phyloP scores from a whole-genome alignment of 2,329 filamentous ascomycete species.

The Cadophora gregata region DNA sequence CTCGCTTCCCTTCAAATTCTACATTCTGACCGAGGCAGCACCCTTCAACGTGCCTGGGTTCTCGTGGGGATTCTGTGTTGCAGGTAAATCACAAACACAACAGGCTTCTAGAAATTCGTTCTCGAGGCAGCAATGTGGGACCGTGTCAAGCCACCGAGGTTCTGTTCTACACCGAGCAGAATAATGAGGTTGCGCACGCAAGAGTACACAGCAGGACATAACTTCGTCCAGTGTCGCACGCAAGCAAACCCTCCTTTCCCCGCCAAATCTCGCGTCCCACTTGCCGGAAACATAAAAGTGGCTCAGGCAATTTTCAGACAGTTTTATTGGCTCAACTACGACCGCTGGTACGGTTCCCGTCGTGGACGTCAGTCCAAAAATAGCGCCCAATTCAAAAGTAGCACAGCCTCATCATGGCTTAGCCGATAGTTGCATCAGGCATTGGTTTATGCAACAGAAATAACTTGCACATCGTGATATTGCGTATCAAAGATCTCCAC shows the following conservation, averaged over 20 bases:
- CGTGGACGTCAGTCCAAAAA: not conserved
- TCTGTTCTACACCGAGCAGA: conserved; percentile 11
- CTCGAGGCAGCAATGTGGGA: not conserved
- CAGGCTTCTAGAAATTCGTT: conserved; percentile 15
- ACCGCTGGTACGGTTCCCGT: not conserved
- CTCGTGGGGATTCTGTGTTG: not conserved
- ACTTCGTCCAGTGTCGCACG: no score
- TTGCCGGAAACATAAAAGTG: not conserved
- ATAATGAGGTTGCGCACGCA: not conserved
- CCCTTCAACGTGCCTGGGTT: not conserved
- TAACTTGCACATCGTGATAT: conserved; percentile 13
- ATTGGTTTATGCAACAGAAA: conserved; percentile 15
- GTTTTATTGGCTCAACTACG: not conserved
- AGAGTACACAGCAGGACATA: not conserved
- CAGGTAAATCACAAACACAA: conserved; percentile 12
- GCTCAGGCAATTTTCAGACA: not conserved
- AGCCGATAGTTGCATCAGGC: not conserved
- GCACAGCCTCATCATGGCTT: conserved; percentile 12
- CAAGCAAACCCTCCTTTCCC: not conserved
- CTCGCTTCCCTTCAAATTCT: no score
- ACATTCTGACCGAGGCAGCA: not conserved
- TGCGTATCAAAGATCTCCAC: conserved; percentile 3
- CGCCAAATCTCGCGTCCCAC: not conserved
- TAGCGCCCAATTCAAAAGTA: not conserved
- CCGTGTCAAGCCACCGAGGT: not conserved